Base-by-base conservation (phyloP, 352 stramenopile species). In the Blastocystis sp. region DNA sequence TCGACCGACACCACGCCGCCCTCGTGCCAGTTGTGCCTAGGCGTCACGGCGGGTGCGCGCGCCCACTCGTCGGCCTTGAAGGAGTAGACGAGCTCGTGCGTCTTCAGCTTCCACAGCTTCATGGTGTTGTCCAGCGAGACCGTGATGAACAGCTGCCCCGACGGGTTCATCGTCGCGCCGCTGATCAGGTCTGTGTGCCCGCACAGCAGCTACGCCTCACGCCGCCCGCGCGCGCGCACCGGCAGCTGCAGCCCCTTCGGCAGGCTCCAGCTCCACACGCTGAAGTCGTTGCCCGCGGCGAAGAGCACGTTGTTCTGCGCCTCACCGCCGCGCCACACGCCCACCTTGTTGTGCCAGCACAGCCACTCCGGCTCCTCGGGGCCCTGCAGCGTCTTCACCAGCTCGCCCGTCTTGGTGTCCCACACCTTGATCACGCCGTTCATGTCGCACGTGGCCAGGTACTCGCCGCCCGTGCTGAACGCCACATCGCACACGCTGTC, bases 121-220 rank as follows among this genome's bases (percentile, higher is more conserved):
- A 84, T n/a, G 1, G 52, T 84, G 61, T 84, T 84, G 40, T 84
- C 74, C 38, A 84, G 60, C 48, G 74, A 84, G n/a, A 52, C 74
- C 28, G 74, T 84, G 19, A 84, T 53, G 40, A 84, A 19, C 74
- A 84, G 67, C 74, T 84, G 45, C 38, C 74, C 74, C 21, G 74
- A 84, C 9, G 74, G 61, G 4, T 52, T 67, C 19, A 84, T 53
- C 17, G 61, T 53, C 34, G 45, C 56, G 34, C 53, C 67, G 17
- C 53, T 84, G 23, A 84, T 28, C 9, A 52, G 41, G 45, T 84
- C 74, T 14, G 74, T 84, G 52, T 84, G 74, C 1, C 74, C 74
- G 48, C 45, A 41, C 9, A 84, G 34, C 45, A 84, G 9, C 74
- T 84, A 84, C 23, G 7, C 14, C 38, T 66, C 14, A 66, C 11